Evolutionary conservation across 208 protist genomes (phyloP).

Genomic region (Novymonas esmeraldas): DNA sequence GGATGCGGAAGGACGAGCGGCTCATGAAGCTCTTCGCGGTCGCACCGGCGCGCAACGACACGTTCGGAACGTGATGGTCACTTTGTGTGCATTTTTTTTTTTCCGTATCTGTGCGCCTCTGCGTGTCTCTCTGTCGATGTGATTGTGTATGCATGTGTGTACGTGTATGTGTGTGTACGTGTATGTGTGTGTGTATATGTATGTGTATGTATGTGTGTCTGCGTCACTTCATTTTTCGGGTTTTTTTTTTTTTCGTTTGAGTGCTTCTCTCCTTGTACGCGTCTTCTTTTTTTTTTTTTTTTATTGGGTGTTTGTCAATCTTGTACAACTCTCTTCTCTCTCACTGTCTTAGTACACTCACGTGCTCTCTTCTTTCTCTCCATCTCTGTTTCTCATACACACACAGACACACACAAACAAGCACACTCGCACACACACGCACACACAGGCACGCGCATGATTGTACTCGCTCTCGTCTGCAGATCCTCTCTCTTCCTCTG

Average conservation of each 20-base stretch:
- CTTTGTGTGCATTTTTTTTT: not conserved
- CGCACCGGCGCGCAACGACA: constrained; percentile 50
- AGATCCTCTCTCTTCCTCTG: too few relatives aligned
- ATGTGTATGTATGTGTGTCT: not conserved
- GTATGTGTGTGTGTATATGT: not conserved
- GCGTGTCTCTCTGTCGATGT: not conserved
- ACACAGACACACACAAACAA: too few relatives aligned
- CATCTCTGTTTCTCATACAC: not conserved
- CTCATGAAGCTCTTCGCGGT: constrained; percentile 37
- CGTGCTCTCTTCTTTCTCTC: too few relatives aligned
- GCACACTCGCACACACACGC: too few relatives aligned
- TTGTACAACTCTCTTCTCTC: too few relatives aligned
- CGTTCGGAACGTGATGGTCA: constrained; percentile 10
- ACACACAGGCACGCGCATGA: too few relatives aligned
- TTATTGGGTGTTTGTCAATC: too few relatives aligned
- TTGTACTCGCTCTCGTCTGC: too few relatives aligned
- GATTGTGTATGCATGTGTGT: not conserved
- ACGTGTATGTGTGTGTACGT: not conserved
- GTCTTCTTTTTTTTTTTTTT: not conserved
- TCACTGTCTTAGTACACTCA: too few relatives aligned
- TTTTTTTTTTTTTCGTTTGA: not conserved
- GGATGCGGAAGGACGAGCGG: constrained; percentile 38
- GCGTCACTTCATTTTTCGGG: not conserved
- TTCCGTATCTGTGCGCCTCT: not conserved
- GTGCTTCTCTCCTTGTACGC: not conserved